Conservation (phyloP, 768 basidiomycete species). For the Neoboletus subvelutipes region DNA sequence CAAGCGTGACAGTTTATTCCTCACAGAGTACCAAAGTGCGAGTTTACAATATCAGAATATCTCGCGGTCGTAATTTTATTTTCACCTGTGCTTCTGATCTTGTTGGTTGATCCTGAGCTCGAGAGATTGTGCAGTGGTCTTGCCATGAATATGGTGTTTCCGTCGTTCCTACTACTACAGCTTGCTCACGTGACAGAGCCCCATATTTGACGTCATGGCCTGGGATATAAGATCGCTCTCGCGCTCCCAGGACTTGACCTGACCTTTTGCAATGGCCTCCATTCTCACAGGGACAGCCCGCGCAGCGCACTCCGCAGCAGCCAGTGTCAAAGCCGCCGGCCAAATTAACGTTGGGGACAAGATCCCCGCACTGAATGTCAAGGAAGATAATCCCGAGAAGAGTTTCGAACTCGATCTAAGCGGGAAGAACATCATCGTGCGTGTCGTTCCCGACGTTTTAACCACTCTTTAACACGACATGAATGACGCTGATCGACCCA, state of each 20-base stretch:
- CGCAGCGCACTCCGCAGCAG: slow-evolving; percentile 54
- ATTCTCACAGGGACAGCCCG: slow-evolving; percentile 45
- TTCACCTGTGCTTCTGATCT: background rate
- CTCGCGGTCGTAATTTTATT: slow-evolving; percentile 57
- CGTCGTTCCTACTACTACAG: background rate
- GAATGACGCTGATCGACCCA: background rate
- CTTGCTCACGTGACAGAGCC: slow-evolving; percentile 1
- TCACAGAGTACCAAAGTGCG: slow-evolving; percentile 75
- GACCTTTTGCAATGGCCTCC: slow-evolving; percentile 43
- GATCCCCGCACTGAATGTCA: slow-evolving; percentile 53
- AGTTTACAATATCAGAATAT: slow-evolving; percentile 80
- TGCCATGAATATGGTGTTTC: background rate
- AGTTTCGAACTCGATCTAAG: slow-evolving; percentile 44
- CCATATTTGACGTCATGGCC: background rate
- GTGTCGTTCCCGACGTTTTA: slow-evolving; percentile 17
- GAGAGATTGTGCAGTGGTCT: background rate
- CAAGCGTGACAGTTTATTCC: slow-evolving; percentile 73
- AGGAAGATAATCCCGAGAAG: slow-evolving; percentile 54
- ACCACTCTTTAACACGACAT: background rate
- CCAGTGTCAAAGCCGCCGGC: slow-evolving; percentile 46
- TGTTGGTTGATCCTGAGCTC: background rate
- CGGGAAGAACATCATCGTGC: slow-evolving; percentile 65
- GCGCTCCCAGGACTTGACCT: background rate
- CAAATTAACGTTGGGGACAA: slow-evolving; percentile 40
- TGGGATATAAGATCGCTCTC: background rate